Percentiles rank a stretch among this genome's conserved stretches.
Conservation (phyloP, 192 early-diverging fungal species). For the Podila epicladia region DNA sequence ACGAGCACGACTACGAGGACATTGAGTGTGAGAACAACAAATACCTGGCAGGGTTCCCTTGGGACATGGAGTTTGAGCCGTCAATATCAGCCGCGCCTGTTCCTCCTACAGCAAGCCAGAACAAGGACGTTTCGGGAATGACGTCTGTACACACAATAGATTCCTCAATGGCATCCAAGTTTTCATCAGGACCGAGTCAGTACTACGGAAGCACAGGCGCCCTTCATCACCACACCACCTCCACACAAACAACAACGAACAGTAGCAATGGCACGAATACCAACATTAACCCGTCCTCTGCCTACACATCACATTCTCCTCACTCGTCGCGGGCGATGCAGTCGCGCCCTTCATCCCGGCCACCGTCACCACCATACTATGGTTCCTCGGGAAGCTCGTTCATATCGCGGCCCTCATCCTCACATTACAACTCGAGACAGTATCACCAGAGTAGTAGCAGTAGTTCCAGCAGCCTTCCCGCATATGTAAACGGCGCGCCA, state of each 20-base stretch:
- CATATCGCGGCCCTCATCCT: background rate
- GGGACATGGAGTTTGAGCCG: constrained; percentile 40
- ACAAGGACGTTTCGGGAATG: background rate
- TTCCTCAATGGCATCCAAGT: too few species aligned
- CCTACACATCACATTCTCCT: constrained; percentile 6
- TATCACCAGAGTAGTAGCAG: background rate
- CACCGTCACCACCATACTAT: background rate
- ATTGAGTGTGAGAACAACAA: constrained; percentile 51
- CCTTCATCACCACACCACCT: background rate
- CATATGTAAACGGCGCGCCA: background rate
- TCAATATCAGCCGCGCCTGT: constrained; percentile 21
- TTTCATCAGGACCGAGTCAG: too few species aligned
- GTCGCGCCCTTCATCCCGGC: constrained; percentile 9
- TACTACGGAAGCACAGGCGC: background rate
- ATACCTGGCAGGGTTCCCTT: constrained; percentile 42
- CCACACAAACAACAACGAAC: background rate
- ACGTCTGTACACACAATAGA: background rate
- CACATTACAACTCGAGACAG: background rate
- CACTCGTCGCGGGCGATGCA: constrained; percentile 10
- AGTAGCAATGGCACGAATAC: background rate
- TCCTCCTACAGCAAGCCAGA: background rate
- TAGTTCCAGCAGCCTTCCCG: constrained; percentile 10
- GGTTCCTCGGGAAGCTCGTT: background rate
- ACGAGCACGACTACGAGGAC: constrained; percentile 58
- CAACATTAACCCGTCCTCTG: constrained; percentile 1